Conservation (phyloP, 352 stramenopile genomes). For the Phytophthora europaea region DNA sequence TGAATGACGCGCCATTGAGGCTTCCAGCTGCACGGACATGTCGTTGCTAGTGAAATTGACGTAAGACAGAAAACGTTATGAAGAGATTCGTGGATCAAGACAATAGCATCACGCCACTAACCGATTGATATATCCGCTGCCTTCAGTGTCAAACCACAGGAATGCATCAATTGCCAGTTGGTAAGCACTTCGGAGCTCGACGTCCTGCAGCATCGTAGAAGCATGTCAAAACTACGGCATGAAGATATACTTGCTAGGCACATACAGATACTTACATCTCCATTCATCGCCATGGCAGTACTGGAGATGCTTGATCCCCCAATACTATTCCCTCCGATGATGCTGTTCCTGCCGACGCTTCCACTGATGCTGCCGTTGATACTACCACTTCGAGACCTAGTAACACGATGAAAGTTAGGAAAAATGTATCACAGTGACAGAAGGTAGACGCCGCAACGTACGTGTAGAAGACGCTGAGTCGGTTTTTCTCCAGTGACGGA, state of each 20-base stretch:
- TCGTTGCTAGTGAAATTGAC: slow-evolving; percentile 28
- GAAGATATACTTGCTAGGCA: not conserved
- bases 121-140: slow-evolving; percentile 75
- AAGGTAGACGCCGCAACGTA: not conserved
- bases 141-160: slow-evolving; percentile 81
- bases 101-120: slow-evolving; percentile 11
- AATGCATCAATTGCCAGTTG: slow-evolving; percentile 81
- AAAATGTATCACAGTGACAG: not conserved
- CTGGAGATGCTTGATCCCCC: not conserved
- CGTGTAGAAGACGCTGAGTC: slow-evolving; percentile 76
- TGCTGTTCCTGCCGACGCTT: not conserved
- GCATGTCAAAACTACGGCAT: not conserved
- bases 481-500: slow-evolving; percentile 63
- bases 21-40: slow-evolving; percentile 62
- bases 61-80: not conserved
- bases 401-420: not conserved
- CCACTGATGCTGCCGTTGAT: not conserved
- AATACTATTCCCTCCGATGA: not conserved
- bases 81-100: not conserved
- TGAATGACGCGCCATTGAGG: slow-evolving; percentile 69
- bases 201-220: slow-evolving; percentile 41
- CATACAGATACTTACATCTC: not conserved
- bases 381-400: slow-evolving; percentile 10
- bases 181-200: slow-evolving; percentile 80
- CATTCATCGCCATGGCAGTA: not conserved